phyloP scores from a whole-genome alignment of 331 rosid genomes.

The Prunus yedoensis region DNA sequence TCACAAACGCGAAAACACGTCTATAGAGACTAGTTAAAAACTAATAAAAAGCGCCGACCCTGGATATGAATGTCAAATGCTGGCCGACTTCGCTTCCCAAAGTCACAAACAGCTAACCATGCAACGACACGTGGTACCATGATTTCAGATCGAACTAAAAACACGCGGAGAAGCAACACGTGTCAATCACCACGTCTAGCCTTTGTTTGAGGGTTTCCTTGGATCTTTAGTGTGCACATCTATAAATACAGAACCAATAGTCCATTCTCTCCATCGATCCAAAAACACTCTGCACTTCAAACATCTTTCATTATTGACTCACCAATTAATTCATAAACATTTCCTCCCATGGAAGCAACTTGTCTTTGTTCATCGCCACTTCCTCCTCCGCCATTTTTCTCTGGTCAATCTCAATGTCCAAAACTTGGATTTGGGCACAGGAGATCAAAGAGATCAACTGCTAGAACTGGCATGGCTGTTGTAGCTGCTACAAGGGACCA shows the following conservation, averaged over 20 bases:
- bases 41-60: not conserved
- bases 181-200: not conserved
- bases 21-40: too few relatives aligned
- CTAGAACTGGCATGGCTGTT: not conserved
- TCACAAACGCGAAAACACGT: too few relatives aligned
- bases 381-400: not conserved
- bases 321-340: not conserved
- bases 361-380: not conserved
- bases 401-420: not conserved
- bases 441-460: not conserved
- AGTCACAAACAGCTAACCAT: not conserved
- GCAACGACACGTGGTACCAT: not conserved
- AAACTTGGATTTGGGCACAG: not conserved
- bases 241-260: not conserved
- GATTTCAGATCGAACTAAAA: not conserved
- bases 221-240: not conserved
- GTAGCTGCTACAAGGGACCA: not conserved
- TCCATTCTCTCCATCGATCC: not conserved
- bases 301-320: not conserved
- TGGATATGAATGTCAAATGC: not conserved
- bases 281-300: too few relatives aligned
- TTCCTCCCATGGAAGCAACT: not conserved
- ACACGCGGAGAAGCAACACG: constrained; percentile 9
- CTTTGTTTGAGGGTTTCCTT: too few relatives aligned
- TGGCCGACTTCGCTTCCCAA: not conserved